Evolutionary conservation across 306 rosid genomes (phyloP), one percentile per base, ranked within the genome.

Genomic region (Begonia loranthoides): DNA sequence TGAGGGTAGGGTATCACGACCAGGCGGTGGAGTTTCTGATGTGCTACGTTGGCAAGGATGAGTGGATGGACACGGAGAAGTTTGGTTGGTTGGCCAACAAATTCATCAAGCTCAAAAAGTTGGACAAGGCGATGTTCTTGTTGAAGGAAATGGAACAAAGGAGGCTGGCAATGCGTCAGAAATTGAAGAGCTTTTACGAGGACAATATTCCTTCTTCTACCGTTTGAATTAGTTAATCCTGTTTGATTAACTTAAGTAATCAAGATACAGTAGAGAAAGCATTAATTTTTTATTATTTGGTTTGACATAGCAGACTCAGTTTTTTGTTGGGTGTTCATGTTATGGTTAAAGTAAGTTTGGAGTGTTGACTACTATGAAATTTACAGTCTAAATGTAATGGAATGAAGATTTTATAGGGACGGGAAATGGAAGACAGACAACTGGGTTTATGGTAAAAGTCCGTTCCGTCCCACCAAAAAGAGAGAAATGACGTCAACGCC

Each of bases 401-500:
- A 28, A 28, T 7, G 36, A 28, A 28, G 36, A 19, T 28, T 28
- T 28, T 28, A 3, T 6, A 5, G 4, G 36, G 36, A 28, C 36
- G 9, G 36, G 36, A 28, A 28, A 4, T 28, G 9, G 36, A 28
- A 7, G 36, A 28, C 36, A 28, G 36, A 4, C 36, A 28, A 28
- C 36, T 28, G 5, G 36, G 36, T 28, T 28, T 28, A 28, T 28
- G 15, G 47, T 12, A 43, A 43, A 43, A 43, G 47, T 43, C 34
- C 49, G 66, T 24, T 52, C 70, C 57, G 68, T 64, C 59, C 66
- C 56, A 65, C 56, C 52, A 43, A 43, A 60, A 39, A 45, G 24
- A 41, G 61, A 50, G 15, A 53, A 56, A 58, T 69, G 79, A 74
- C 75, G 79, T 74, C 79, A 69, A 58, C 55, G 69, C 75, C 75